A percentile compares a stretch with the other conserved stretches of the same genome.
phyloP scores from a whole-genome alignment of 2,329 filamentous ascomycete genomes.

The Pseudogymnoascus verrucosus region DNA sequence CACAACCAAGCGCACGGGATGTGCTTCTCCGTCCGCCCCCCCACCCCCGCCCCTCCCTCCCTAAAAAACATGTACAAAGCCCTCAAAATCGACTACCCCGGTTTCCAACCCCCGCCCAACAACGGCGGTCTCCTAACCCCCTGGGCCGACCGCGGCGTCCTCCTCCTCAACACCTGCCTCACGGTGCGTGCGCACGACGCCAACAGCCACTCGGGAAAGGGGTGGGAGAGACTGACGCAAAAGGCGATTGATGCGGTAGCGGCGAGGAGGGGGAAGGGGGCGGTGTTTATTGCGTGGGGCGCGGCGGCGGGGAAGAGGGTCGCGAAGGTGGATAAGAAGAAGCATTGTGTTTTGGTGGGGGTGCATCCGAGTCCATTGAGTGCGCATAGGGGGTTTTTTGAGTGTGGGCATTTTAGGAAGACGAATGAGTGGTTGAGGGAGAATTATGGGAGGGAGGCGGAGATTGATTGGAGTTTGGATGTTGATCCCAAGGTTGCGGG shows the following conservation, averaged over 20 bases:
- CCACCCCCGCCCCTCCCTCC: slow-evolving; percentile 79
- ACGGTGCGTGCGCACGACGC: slow-evolving; percentile 87
- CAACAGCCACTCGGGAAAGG: slow-evolving; percentile 75
- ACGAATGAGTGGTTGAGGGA: slow-evolving; percentile 77
- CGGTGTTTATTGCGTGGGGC: slow-evolving; percentile 95
- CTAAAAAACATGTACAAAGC: slow-evolving; percentile 90
- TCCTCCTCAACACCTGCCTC: slow-evolving; percentile 89
- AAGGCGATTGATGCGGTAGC: slow-evolving; percentile 83
- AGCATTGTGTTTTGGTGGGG: slow-evolving; percentile 75
- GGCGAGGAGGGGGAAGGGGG: slow-evolving; percentile 65
- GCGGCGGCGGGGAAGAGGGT: slow-evolving; percentile 75
- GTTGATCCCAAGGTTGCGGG: slow-evolving; percentile 16
- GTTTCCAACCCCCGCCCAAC: slow-evolving; percentile 66
- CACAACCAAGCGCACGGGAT: slow-evolving; percentile 91
- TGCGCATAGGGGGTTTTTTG: slow-evolving; percentile 73
- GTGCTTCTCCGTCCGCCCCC: slow-evolving; percentile 88
- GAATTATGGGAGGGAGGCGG: slow-evolving; percentile 70
- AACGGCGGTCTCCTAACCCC: slow-evolving; percentile 77
- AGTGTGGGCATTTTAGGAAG: slow-evolving; percentile 72
- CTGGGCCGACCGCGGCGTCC: slow-evolving; percentile 88
- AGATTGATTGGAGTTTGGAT: slow-evolving; percentile 74
- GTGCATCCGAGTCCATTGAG: slow-evolving; percentile 93
- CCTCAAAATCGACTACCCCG: slow-evolving; percentile 80
- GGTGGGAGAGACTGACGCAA: slow-evolving; percentile 92
- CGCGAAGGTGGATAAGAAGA: slow-evolving; percentile 59